phyloP scores from a whole-genome alignment of 371 early-diverging fungal genomes.

The Parasitella parasitica region DNA sequence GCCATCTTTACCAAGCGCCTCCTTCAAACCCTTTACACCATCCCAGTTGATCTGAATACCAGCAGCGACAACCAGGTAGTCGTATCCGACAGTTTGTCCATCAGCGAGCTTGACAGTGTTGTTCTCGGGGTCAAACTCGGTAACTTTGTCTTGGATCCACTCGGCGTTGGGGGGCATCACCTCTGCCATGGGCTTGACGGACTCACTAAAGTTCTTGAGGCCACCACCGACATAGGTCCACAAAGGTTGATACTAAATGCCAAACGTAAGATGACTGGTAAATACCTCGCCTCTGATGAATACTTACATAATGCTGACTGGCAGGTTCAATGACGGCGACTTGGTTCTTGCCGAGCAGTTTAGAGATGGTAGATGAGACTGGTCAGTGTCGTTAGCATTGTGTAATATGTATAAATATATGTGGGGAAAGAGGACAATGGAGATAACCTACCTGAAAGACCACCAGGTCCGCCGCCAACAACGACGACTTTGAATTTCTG shows the following conservation, averaged over 20 bases:
- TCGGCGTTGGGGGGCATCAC: constrained; percentile 73
- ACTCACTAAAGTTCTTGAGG: constrained; percentile 73
- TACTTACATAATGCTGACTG: constrained; percentile 70
- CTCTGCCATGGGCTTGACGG: constrained; percentile 64
- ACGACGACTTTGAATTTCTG: constrained; percentile 63
- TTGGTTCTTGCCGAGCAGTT: constrained; percentile 63
- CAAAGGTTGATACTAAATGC: constrained; percentile 77
- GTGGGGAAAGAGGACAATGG: neutral
- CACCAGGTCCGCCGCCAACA: constrained; percentile 70
- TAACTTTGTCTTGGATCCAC: constrained; percentile 76
- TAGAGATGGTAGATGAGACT: constrained; percentile 65
- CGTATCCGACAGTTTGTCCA: constrained; percentile 74
- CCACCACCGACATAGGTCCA: constrained; percentile 92
- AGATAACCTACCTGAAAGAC: constrained; percentile 56
- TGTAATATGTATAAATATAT: neutral
- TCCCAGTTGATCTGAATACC: constrained; percentile 84
- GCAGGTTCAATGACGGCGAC: constrained; percentile 86
- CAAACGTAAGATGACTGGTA: neutral
- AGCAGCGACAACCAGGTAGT: constrained; percentile 86
- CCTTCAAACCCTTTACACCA: constrained; percentile 74
- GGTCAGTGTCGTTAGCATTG: constrained; percentile 1
- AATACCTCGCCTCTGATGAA: neutral
- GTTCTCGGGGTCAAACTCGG: constrained; percentile 66
- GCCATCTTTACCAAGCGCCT: constrained; percentile 78
- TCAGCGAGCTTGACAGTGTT: constrained; percentile 68